Percentiles rank a stretch among this genome's conserved stretches.
Conservation (phyloP, 805 yeast genomes). For the Candida easanensis region DNA sequence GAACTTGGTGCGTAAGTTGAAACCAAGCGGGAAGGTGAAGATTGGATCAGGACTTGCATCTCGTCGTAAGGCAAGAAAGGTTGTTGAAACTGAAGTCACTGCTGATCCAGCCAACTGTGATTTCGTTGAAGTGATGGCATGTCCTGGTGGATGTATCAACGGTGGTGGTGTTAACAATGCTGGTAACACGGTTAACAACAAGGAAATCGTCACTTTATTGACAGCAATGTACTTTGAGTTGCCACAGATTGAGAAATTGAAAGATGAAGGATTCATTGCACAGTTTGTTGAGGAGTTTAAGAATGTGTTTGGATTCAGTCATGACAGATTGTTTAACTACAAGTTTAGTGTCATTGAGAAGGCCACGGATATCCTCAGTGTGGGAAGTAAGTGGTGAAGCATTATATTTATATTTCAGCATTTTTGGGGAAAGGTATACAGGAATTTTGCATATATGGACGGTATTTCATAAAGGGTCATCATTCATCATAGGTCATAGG, state of each 20-base stretch:
- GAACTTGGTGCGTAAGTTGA: slow-evolving; percentile 79
- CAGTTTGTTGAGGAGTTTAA: slow-evolving; percentile 38
- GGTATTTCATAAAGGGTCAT: neutral
- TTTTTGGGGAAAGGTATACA: neutral
- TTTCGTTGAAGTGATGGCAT: slow-evolving; percentile 94
- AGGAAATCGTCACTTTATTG: slow-evolving; percentile 22
- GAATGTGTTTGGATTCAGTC: slow-evolving; percentile 29
- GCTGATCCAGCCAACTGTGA: slow-evolving; percentile 71
- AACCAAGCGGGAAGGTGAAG: slow-evolving; percentile 25
- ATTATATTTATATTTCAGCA: neutral
- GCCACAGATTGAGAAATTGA: slow-evolving; percentile 27
- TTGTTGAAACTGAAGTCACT: slow-evolving; percentile 5
- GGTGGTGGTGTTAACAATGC: slow-evolving; percentile 79
- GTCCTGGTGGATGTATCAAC: slow-evolving; percentile 96
- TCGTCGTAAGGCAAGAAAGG: slow-evolving; percentile 21
- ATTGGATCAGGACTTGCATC: slow-evolving; percentile 28
- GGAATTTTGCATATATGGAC: neutral
- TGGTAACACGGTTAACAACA: slow-evolving; percentile 16
- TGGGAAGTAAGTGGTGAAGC: slow-evolving; percentile 55
- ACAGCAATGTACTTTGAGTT: slow-evolving; percentile 31
- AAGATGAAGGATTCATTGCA: slow-evolving; percentile 28
- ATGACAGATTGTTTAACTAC: slow-evolving; percentile 41
- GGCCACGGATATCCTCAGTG: slow-evolving; percentile 46
- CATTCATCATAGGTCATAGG: no score
- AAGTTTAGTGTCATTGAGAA: slow-evolving; percentile 50